Percentiles rank a stretch among this genome's conserved stretches.
Conservation (phyloP, 108 stramenopile genomes). For the Schizochytrium sp. region DNA sequence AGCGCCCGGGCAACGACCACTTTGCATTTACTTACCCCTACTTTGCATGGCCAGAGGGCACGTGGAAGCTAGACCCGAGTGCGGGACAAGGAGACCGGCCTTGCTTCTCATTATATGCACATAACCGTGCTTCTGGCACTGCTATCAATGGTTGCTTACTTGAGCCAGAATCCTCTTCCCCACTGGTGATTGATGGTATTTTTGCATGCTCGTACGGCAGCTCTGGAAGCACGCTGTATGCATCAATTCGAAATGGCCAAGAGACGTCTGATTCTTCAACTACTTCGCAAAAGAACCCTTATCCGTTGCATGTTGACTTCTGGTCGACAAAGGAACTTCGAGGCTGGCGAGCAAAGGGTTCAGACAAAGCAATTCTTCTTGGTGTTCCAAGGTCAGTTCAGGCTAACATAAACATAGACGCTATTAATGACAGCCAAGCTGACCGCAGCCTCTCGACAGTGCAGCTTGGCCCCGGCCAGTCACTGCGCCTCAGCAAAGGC, state of each 20-base stretch:
- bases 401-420: neutral
- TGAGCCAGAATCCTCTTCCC: neutral
- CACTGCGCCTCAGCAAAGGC: neutral
- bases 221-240: neutral
- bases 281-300: neutral
- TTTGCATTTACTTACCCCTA: slow-evolving; percentile 51
- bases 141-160: neutral
- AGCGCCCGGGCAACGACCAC: neutral
- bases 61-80: slow-evolving; percentile 6
- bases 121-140: neutral
- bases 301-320: neutral
- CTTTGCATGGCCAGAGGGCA: slow-evolving; percentile 56
- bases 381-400: neutral
- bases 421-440: neutral
- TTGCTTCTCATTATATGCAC: neutral
- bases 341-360: neutral
- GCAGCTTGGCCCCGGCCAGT: neutral
- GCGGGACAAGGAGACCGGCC: slow-evolving; percentile 8
- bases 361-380: neutral
- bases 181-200: neutral
- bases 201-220: neutral
- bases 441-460: neutral
- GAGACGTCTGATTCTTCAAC: neutral
- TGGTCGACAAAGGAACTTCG: neutral
- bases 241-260: neutral